These are phyloP conservation scores for Leptographium lundbergii DNA, from an alignment of 2,329 filamentous ascomycete genomes.

Conservation along the genomic window DNA sequence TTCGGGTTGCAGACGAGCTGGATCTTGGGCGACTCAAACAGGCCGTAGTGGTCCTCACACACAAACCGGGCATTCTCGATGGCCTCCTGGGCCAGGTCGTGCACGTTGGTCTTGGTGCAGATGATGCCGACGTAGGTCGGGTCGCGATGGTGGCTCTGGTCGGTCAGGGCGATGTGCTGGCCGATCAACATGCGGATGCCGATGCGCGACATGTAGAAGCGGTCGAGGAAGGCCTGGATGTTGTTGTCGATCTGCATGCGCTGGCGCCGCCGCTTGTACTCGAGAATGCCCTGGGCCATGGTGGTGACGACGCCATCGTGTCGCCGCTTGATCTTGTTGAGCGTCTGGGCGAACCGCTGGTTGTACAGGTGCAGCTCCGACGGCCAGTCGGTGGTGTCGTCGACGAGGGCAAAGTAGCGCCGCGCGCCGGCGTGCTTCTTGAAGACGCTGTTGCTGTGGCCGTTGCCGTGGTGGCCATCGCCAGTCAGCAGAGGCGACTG, in stretches of 20 bases:
- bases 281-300: conserved; percentile 92
- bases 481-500: conserved; percentile 20
- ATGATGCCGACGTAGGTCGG: conserved; percentile 97
- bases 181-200: conserved; percentile 98
- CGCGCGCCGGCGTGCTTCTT: conserved; percentile 43
- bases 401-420: conserved; percentile 84
- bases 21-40: conserved; percentile 93
- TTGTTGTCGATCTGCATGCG: conserved; percentile 97
- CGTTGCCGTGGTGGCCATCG: conserved; percentile 15
- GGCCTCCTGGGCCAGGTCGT: conserved; percentile 87
- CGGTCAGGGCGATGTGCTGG: conserved; percentile 92
- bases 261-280: conserved; percentile 94
- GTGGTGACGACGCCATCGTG: conserved; percentile 97
- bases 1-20: conserved; percentile 91
- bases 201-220: conserved; percentile 99
- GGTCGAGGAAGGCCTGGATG: conserved; percentile 93
- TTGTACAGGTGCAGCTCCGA: conserved; percentile 93
- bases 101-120: conserved; percentile 95
- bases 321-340: conserved; percentile 88
- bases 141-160: conserved; percentile 80
- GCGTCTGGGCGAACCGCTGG: conserved; percentile 71
- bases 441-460: not conserved
- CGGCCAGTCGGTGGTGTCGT: conserved; percentile 82
- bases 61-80: conserved; percentile 99
- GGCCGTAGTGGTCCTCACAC: conserved; percentile 94